phyloP scores from a whole-genome alignment of 116 monocot species.

The Zostera marina region DNA sequence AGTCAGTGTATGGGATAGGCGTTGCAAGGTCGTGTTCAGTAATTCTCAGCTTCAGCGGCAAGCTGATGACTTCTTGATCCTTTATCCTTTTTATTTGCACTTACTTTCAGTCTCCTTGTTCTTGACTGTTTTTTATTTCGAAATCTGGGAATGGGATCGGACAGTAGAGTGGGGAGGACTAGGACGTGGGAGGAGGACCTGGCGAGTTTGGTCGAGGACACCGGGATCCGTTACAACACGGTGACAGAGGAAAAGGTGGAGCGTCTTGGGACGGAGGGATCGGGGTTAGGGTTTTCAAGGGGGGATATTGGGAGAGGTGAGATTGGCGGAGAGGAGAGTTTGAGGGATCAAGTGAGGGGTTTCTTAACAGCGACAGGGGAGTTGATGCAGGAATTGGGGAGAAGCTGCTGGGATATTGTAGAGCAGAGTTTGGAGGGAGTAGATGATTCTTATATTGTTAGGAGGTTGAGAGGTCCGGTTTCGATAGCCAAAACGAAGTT shows the following conservation, averaged over 20 bases:
- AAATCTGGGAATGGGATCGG: slow-evolving; percentile 1
- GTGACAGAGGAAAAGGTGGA: slow-evolving; percentile 11
- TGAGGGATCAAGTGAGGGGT: slow-evolving; percentile 68
- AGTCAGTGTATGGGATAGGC: not conserved
- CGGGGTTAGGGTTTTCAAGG: not conserved
- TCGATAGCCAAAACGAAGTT: slow-evolving; percentile 25
- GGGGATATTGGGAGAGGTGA: slow-evolving; percentile 5
- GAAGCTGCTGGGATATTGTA: slow-evolving; percentile 50
- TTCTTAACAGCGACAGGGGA: slow-evolving; percentile 61
- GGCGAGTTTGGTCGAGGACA: slow-evolving; percentile 46
- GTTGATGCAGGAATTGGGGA: slow-evolving; percentile 63
- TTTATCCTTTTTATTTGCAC: not conserved
- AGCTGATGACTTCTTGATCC: not conserved
- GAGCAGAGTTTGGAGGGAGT: slow-evolving; percentile 52
- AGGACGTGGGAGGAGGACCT: slow-evolving; percentile 75
- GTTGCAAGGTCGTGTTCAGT: not conserved
- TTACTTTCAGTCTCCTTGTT: not conserved
- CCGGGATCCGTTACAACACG: slow-evolving; percentile 23
- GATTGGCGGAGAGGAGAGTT: slow-evolving; percentile 40
- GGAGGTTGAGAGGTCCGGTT: slow-evolving; percentile 28
- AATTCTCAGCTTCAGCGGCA: slow-evolving; percentile 1
- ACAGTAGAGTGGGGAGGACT: slow-evolving; percentile 9
- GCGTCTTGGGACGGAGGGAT: not conserved
- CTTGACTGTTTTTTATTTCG: not conserved
- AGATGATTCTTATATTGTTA: slow-evolving; percentile 43